Percentiles rank a stretch among this genome's conserved stretches.
Evolutionary conservation across 108 stramenopile genomes (phyloP).

Genomic region (Fragilaria radians): DNA sequence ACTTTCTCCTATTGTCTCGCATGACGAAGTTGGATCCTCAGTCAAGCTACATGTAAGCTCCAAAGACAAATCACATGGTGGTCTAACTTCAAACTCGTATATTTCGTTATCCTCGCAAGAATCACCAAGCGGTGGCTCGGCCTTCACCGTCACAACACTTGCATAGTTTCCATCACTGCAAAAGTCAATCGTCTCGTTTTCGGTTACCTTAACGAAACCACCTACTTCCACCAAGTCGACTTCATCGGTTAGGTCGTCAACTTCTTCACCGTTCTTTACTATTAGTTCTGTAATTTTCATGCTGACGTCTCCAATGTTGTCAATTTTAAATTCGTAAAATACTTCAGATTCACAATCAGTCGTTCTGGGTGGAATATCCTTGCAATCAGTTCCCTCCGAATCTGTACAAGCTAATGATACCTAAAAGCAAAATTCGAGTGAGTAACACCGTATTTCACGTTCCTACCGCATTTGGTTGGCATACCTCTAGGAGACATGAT

Average conservation of each 20-base stretch:
- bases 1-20: neutral
- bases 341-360: slow-evolving; percentile 7
- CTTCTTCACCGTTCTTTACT: slow-evolving; percentile 1
- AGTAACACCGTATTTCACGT: neutral
- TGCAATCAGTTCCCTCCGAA: neutral
- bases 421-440: neutral
- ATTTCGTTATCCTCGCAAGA: neutral
- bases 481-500: neutral
- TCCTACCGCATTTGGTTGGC: neutral
- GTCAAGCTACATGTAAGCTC: neutral
- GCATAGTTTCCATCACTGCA: neutral
- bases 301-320: slow-evolving; percentile 2
- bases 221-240: neutral
- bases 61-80: neutral
- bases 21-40: neutral
- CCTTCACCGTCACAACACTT: neutral
- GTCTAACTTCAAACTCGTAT: neutral
- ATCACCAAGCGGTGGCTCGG: neutral
- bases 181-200: slow-evolving; percentile 2
- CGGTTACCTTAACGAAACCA: neutral
- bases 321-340: slow-evolving; percentile 1
- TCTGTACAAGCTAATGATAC: neutral
- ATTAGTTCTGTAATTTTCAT: slow-evolving; percentile 1
- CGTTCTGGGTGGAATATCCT: neutral
- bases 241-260: neutral